Conservation (phyloP, 345 rosid genomes). For the Gynandropsis gynandra region DNA sequence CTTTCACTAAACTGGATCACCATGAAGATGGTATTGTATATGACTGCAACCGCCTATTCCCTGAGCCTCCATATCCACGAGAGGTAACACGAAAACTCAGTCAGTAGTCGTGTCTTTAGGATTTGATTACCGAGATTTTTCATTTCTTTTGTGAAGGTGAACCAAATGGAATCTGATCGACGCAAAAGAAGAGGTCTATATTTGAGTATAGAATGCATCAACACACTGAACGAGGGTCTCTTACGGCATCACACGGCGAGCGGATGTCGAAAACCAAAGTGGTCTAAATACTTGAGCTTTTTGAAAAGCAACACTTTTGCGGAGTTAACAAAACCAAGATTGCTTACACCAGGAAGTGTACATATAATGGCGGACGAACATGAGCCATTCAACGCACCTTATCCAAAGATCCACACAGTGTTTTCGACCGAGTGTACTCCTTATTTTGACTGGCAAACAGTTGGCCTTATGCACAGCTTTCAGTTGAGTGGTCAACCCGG, state of each 20-base stretch:
- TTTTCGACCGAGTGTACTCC: constrained; percentile 91
- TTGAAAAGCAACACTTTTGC: constrained; percentile 88
- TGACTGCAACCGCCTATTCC: constrained; percentile 76
- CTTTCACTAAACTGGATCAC: constrained; percentile 83
- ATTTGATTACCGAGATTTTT: neutral
- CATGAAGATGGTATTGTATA: constrained; percentile 88
- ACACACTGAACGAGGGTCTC: constrained; percentile 89
- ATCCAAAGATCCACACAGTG: constrained; percentile 82
- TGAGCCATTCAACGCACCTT: constrained; percentile 31
- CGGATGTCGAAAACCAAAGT: constrained; percentile 79
- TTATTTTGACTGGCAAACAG: constrained; percentile 99
- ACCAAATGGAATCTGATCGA: constrained; percentile 71
- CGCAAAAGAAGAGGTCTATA: constrained; percentile 47
- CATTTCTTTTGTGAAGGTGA: constrained; percentile 30
- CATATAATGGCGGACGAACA: constrained; percentile 35
- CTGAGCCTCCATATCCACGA: constrained; percentile 96
- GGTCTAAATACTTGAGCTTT: constrained; percentile 89
- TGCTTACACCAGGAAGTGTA: constrained; percentile 30
- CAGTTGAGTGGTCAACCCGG: constrained; percentile 89
- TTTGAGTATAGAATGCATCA: constrained; percentile 72
- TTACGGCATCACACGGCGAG: constrained; percentile 60
- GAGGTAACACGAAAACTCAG: constrained; percentile 41
- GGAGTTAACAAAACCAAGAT: constrained; percentile 68
- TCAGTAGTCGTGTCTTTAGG: neutral
- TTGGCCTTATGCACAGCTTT: constrained; percentile 93